A percentile compares a stretch with the other conserved stretches of the same genome.
These are phyloP conservation scores for Solanum dulcamara DNA, from an alignment of 257 asterid species.

Conservation along the genomic window DNA sequence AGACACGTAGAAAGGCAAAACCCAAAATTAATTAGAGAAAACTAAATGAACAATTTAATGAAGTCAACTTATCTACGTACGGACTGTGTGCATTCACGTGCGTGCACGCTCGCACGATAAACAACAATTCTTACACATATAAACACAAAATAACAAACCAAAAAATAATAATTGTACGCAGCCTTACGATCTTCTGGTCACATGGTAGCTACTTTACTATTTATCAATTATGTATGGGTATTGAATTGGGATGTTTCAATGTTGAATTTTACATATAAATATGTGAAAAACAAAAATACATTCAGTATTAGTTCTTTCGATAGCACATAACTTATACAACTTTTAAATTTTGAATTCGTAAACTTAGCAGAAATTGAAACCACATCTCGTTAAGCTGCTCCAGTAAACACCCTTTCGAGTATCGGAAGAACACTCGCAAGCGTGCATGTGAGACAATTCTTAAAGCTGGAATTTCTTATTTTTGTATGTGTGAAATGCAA, in stretches of 20 bases:
- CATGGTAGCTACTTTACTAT: no score
- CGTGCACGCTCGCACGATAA: slow-evolving; percentile 14
- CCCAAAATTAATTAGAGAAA: not conserved
- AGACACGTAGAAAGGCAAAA: not conserved
- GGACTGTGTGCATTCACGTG: slow-evolving; percentile 19
- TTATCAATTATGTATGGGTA: no score
- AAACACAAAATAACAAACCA: not conserved
- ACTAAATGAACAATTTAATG: slow-evolving; percentile 7
- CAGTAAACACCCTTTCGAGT: not conserved
- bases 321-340: not conserved
- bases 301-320: not conserved
- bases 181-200: no score
- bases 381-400: not conserved
- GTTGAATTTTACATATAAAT: not conserved
- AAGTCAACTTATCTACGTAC: slow-evolving; percentile 30
- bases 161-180: no score
- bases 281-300: not conserved
- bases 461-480: not conserved
- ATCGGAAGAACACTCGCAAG: not conserved
- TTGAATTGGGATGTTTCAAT: no score
- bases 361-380: not conserved
- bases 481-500: not conserved
- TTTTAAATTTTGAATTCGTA: not conserved
- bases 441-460: not conserved
- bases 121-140: not conserved